Base-by-base conservation (phyloP, 2,329 filamentous ascomycete genomes). In the Penicillium glabrum region DNA sequence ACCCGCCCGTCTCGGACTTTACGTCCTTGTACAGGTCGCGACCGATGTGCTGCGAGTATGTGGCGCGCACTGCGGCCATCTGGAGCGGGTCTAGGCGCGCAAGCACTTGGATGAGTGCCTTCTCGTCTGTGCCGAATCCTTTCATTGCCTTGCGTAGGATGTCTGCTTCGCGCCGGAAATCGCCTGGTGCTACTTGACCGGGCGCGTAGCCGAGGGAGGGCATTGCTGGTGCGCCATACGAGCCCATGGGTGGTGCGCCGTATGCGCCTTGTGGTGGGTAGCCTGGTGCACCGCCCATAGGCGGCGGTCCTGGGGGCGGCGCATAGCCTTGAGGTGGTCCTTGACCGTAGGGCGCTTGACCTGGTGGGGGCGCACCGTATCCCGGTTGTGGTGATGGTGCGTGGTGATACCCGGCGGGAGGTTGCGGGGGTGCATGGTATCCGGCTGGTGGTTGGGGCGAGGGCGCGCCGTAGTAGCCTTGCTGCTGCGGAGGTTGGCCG, bases 101-200 rank as follows among this genome's bases (percentile, higher is more conserved):
- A 9, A 98, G 79, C 3, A 88, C 78, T 2, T 80, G 78, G 61
- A 96, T 93, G 16, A 98, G 78, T 0, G 83, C 75, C 67, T 86
- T 88, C 73, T 97, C 93, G 67, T 98, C 86, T 0, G 93, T 97
- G 33, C 93, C 93, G 60, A 96, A 90, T 0, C 92, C 92, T 75
- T 96, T 96, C 91, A 97, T 96, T 2, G 93, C 91, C 64, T 83
- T 83, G 52, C 91, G 86, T 23, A 96, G 79, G 4, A 81, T 84
- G 56, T 91, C 84, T 0, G 91, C 89, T 65, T 95, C 87, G 13
- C 80, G 77, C 3, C 78, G 81, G 47, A 86, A 88, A 61, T 96
- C 87, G 19, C 82, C 79, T 29, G 84, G 81, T 44, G 90, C 89
- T 46, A 84, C 79, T 67, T 90, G 89, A 13, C 86, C 84, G 0